phyloP scores from a whole-genome alignment of 768 basidiomycete species.

The Trametes coccinea region DNA sequence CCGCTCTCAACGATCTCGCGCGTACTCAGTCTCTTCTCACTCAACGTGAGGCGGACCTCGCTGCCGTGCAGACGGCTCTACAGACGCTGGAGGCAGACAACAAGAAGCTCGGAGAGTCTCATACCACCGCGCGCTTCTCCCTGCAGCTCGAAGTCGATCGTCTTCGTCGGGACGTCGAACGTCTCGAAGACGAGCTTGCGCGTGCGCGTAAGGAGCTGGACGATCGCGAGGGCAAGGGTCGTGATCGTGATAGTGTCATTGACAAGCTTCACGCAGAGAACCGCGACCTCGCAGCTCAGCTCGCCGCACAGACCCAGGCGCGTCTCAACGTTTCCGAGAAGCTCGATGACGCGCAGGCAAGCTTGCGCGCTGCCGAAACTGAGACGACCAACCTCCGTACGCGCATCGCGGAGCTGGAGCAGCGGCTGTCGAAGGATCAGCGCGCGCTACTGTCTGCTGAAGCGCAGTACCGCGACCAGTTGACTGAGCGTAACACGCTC shows the following conservation, averaged over 20 bases:
- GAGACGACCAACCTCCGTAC: slow-evolving; percentile 63
- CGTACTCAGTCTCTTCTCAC: slow-evolving; percentile 62
- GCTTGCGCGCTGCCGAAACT: slow-evolving; percentile 63
- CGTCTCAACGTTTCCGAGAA: slow-evolving; percentile 86
- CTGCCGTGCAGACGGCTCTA: slow-evolving; percentile 71
- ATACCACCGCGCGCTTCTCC: slow-evolving; percentile 80
- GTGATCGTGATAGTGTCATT: slow-evolving; percentile 71
- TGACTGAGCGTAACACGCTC: slow-evolving; percentile 91
- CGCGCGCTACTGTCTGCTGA: slow-evolving; percentile 69
- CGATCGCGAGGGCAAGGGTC: slow-evolving; percentile 59
- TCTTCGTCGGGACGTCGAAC: slow-evolving; percentile 78
- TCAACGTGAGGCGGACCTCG: slow-evolving; percentile 76
- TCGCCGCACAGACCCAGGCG: slow-evolving; percentile 86
- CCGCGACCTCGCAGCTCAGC: slow-evolving; percentile 73
- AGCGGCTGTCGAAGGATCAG: slow-evolving; percentile 79
- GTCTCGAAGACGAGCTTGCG: slow-evolving; percentile 76
- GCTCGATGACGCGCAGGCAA: slow-evolving; percentile 69
- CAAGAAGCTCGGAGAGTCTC: slow-evolving; percentile 79
- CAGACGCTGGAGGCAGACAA: slow-evolving; percentile 72
- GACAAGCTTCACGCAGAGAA: slow-evolving; percentile 80
- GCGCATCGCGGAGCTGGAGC: slow-evolving; percentile 74
- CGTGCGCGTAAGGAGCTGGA: slow-evolving; percentile 70
- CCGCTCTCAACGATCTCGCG: slow-evolving; percentile 61
- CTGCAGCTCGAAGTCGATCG: slow-evolving; percentile 89
- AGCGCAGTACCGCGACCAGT: slow-evolving; percentile 83